These are phyloP conservation scores for Phytophthora multivora DNA, from an alignment of 352 stramenopile genomes.

Conservation along the genomic window DNA sequence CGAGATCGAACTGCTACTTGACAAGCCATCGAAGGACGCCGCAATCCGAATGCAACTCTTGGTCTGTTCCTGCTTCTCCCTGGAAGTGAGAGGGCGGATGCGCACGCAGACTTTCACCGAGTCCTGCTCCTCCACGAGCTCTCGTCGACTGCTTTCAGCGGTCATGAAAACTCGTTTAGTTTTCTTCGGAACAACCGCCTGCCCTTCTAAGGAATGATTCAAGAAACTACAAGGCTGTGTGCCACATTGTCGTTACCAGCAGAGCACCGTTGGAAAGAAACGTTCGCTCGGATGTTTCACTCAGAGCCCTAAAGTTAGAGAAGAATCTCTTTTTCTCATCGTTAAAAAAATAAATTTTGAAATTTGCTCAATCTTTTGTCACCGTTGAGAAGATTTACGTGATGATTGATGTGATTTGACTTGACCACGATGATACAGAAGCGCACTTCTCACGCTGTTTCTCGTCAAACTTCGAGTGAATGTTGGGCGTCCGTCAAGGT, in stretches of 20 bases:
- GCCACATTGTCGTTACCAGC: constrained; percentile 33
- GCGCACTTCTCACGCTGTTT: neutral
- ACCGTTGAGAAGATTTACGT: neutral
- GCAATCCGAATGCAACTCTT: constrained; percentile 80
- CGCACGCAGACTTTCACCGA: constrained; percentile 79
- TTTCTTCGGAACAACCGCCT: constrained; percentile 2
- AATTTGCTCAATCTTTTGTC: neutral
- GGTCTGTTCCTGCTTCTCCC: constrained; percentile 69
- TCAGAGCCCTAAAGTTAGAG: constrained; percentile 24
- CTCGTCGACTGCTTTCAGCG: constrained; percentile 19
- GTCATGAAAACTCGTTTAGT: constrained; percentile 21
- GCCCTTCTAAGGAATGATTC: constrained; percentile 9
- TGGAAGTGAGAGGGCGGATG: constrained; percentile 65
- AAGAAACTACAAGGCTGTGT: constrained; percentile 5
- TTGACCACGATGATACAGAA: constrained; percentile 1
- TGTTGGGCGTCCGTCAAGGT: constrained; percentile 10
- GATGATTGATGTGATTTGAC: constrained; percentile 24
- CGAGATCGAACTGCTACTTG: constrained; percentile 17
- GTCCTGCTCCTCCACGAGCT: constrained; percentile 50
- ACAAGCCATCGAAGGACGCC: constrained; percentile 52
- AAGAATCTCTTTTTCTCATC: neutral
- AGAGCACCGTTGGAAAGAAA: constrained; percentile 16
- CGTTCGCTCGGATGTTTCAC: constrained; percentile 14
- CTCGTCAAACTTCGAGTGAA: neutral
- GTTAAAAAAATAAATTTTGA: no score